Evolutionary conservation across 2,329 filamentous ascomycete species (phyloP), one percentile per base, ranked within the genome.

Genomic region (Metarhizium album): DNA sequence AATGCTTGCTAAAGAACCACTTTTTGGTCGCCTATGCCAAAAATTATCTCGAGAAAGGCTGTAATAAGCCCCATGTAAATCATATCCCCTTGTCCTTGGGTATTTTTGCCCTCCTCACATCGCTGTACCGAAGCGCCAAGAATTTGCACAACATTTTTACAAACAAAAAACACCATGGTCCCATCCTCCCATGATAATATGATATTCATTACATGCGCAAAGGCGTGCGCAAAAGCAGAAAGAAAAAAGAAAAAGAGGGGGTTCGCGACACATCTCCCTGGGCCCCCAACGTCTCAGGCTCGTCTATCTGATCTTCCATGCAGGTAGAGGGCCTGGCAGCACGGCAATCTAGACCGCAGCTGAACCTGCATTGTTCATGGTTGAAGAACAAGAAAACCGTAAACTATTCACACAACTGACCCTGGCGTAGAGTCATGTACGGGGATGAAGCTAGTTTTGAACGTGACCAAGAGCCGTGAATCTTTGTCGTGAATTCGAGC

Each of bases 401-500:
- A n/a, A n/a, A n/a, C n/a, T n/a, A n/a, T 43, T 43, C 24, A 24
- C 24, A 43, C 40, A 43, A 43, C n/a, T 40, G 37, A 20, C 11
- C 9, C 9, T n/a, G 7, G 20, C 40, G 13, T 24, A 4, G 8
- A 9, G 11, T 43, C 40, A n/a, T 16, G 33, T 35, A n/a, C 33
- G 33, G 33, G 4, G 40, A 42, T 23, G 29, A 23, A 4, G 20
- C 43, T 37, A 47, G 11, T 5, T 46, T 16, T 46, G 57, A 22
- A 54, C 52, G 20, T 58, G 57, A 16, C 54, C 55, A 50, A 67
- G 65, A 52, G 48, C 63, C 46, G 48, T 48, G 22, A 46, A 53
- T 37, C 46, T 45, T 11, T 53, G 47, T 23, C 56, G 59, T 48
- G 60, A 55, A 54, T 50, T 60, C 50, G 65, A 62, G 9, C 59